Evolutionary conservation across 805 yeast genomes (phyloP).

Genomic region (Metschnikowia matae): DNA sequence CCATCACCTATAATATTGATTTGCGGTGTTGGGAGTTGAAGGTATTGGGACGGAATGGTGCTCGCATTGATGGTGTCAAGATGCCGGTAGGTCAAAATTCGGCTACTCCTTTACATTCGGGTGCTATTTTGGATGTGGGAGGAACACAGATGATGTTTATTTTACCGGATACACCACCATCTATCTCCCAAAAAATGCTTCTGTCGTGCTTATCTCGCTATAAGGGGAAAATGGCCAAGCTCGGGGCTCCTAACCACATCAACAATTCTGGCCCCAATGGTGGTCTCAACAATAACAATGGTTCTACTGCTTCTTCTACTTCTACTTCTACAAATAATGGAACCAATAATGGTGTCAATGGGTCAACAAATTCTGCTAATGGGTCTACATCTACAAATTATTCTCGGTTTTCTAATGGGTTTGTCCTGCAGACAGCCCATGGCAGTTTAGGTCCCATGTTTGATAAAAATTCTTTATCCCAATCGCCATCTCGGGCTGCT

Average conservation of each 20-base stretch:
- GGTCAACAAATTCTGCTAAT: too few relatives aligned
- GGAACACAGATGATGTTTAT: constrained; percentile 99
- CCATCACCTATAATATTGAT: constrained; percentile 70
- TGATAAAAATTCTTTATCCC: constrained; percentile 38
- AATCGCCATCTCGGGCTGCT: constrained; percentile 39
- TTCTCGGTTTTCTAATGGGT: neutral
- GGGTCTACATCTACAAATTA: neutral
- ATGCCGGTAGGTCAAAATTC: constrained; percentile 45
- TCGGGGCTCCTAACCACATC: constrained; percentile 3
- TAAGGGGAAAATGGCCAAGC: constrained; percentile 21
- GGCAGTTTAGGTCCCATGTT: constrained; percentile 50
- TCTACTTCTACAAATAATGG: too few relatives aligned
- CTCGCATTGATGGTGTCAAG: constrained; percentile 75
- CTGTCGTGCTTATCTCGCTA: constrained; percentile 33
- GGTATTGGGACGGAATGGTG: constrained; percentile 88
- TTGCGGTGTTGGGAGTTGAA: constrained; percentile 81
- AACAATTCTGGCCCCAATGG: neutral
- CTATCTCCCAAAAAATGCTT: constrained; percentile 49
- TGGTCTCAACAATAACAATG: too few relatives aligned
- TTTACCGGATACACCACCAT: constrained; percentile 83
- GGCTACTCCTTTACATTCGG: constrained; percentile 65
- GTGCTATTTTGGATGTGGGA: constrained; percentile 91
- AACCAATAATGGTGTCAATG: too few relatives aligned
- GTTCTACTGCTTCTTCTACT: too few relatives aligned
- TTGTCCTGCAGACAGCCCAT: neutral